A percentile compares a stretch with the other conserved stretches of the same genome.
phyloP scores from a whole-genome alignment of 2,329 filamentous ascomycete species.

The Colletotrichum eremochloae region DNA sequence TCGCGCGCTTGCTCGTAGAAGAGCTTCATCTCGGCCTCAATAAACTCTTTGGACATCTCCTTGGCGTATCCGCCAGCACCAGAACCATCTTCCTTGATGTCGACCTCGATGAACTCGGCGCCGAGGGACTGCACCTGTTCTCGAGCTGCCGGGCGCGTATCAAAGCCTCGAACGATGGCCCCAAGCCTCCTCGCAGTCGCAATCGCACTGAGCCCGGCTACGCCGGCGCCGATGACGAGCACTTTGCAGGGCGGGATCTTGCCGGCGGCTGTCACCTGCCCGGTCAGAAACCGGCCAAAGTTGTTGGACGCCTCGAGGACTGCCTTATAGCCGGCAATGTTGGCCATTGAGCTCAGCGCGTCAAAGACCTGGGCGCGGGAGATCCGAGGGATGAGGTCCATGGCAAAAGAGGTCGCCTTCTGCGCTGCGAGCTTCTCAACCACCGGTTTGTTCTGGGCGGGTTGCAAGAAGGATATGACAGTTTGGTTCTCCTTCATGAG shows the following conservation, averaged over 20 bases:
- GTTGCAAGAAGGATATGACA: slow-evolving; percentile 86
- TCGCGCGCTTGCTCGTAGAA: slow-evolving; percentile 90
- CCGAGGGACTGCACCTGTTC: slow-evolving; percentile 93
- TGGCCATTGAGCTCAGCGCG: slow-evolving; percentile 92
- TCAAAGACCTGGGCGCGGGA: slow-evolving; percentile 91
- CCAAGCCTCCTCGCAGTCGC: slow-evolving; percentile 88
- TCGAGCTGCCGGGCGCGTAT: slow-evolving; percentile 87
- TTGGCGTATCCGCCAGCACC: slow-evolving; percentile 91
- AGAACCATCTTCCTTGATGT: slow-evolving; percentile 85
- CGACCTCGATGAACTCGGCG: slow-evolving; percentile 90
- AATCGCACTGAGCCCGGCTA: slow-evolving; percentile 90
- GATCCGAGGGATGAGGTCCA: slow-evolving; percentile 94
- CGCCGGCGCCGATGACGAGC: slow-evolving; percentile 89
- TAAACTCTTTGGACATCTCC: slow-evolving; percentile 94
- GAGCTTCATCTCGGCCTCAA: slow-evolving; percentile 92
- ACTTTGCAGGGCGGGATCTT: slow-evolving; percentile 93
- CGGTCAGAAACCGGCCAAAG: slow-evolving; percentile 89
- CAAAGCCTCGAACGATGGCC: slow-evolving; percentile 90
- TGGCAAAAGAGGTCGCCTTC: slow-evolving; percentile 84
- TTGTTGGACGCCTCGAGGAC: slow-evolving; percentile 90
- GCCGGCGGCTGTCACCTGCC: slow-evolving; percentile 90
- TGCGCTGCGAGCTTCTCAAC: slow-evolving; percentile 79
- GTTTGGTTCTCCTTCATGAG: slow-evolving; percentile 78
- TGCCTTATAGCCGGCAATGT: slow-evolving; percentile 94
- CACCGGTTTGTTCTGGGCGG: slow-evolving; percentile 81